Conservation (phyloP, 768 basidiomycete species). For the Favolaschia claudopus region DNA sequence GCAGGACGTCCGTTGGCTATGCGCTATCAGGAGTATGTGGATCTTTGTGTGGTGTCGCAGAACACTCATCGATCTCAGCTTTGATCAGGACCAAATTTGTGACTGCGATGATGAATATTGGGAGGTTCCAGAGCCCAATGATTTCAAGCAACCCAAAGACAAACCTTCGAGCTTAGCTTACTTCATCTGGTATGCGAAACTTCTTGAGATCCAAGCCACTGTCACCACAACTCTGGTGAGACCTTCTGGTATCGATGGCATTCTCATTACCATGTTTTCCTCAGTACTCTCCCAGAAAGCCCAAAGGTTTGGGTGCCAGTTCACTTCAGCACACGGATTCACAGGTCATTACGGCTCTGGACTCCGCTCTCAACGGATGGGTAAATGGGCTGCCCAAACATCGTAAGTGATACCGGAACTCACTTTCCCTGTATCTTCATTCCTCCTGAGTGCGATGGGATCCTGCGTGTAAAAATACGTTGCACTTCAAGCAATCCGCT, state of each 20-base stretch:
- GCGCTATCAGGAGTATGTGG: constrained; percentile 63
- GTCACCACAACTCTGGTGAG: constrained; percentile 60
- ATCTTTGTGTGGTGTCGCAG: neutral
- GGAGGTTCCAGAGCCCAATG: constrained; percentile 47
- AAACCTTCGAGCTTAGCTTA: constrained; percentile 54
- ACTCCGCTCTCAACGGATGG: constrained; percentile 71
- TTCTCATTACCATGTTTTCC: neutral
- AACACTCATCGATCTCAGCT: constrained; percentile 42
- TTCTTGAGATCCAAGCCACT: constrained; percentile 58
- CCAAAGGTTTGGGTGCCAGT: constrained; percentile 3
- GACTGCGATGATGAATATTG: constrained; percentile 78
- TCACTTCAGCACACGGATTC: constrained; percentile 53
- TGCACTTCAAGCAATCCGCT: constrained; percentile 32
- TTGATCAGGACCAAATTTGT: constrained; percentile 65
- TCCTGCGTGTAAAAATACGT: constrained; percentile 26
- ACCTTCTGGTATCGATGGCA: too few species aligned
- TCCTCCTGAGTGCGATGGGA: constrained; percentile 39
- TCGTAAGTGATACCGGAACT: constrained; percentile 41
- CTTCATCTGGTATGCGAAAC: constrained; percentile 54
- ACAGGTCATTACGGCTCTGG: constrained; percentile 63
- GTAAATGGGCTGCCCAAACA: constrained; percentile 60
- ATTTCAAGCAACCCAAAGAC: constrained; percentile 62
- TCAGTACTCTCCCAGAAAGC: constrained; percentile 64
- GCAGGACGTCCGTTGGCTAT: constrained; percentile 67
- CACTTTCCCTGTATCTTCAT: too few species aligned